Base-by-base conservation (phyloP, 2,329 filamentous ascomycete genomes). In the Myriosclerotinia duriaeana region DNA sequence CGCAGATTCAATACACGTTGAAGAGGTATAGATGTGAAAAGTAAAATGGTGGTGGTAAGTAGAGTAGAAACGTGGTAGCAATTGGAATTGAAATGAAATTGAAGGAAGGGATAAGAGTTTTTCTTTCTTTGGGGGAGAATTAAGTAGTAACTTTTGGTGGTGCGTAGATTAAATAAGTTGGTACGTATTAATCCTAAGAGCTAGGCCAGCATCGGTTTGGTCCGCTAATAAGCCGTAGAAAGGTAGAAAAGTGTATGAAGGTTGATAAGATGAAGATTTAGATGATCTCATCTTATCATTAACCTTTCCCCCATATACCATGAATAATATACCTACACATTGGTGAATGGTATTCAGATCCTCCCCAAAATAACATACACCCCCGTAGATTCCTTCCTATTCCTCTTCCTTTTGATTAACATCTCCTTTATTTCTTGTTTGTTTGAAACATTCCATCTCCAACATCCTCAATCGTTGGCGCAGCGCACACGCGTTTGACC, bases 401-500 rank as follows among this genome's bases (percentile, higher is more conserved):
- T 30, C 38, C 17, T 30, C 26, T 15, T 34, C 20, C 36, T 20
- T 44, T 26, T 52, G 44, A 14, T 53, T 40, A 4, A 42, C 36
- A 20, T 44, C 54, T 11, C 64, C 44, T 52, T 53, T 42, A 22
- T 26, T n/a, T 65, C 26, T 11, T 22, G 38, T 42, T 60, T 2
- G 2, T 53, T 42, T 44, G 46, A 65, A 53, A 65, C 36, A 42
- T 65, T 44, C 26, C 54, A 53, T 52, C 54, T 38, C 26, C 64
- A 59, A 53, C 36, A 60, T 53, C 42, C 20, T 53, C 63, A 26
- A 52, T 40, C 22, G 38, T n/a, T 52, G 50, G 50, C 22, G 12
- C 34, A n/a, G 62, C 54, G 62, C 62, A 64, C 63, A 20, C 53
- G 44, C 63, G 46, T 53, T 65, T 59, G 36, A 50, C 63, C 63